Conservation (phyloP, 495 filamentous ascomycete species). For the Aspergillus nidulans region DNA sequence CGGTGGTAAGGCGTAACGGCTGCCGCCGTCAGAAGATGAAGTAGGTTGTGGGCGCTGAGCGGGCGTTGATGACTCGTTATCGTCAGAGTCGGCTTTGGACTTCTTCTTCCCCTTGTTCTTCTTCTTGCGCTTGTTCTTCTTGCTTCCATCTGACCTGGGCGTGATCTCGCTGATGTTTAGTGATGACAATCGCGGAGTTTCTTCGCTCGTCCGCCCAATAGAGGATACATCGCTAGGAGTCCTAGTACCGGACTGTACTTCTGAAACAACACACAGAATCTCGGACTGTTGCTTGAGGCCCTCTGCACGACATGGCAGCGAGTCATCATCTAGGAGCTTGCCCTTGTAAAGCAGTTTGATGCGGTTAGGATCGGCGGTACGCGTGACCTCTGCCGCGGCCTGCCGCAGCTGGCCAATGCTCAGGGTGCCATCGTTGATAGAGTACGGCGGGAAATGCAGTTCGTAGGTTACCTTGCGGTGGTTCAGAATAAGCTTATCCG, state of each 20-base stretch:
- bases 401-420: slow-evolving; percentile 62
- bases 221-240: slow-evolving; percentile 46
- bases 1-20: slow-evolving; percentile 21
- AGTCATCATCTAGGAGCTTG: slow-evolving; percentile 63
- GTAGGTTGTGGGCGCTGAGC: slow-evolving; percentile 13
- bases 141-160: slow-evolving; percentile 14
- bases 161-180: neutral
- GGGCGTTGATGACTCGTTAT: slow-evolving; percentile 10
- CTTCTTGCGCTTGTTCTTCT: slow-evolving; percentile 31
- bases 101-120: slow-evolving; percentile 13
- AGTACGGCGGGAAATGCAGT: slow-evolving; percentile 73
- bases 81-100: slow-evolving; percentile 21
- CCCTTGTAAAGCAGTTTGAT: slow-evolving; percentile 83
- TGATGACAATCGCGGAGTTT: slow-evolving; percentile 16
- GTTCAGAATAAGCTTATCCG: slow-evolving; percentile 74
- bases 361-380: slow-evolving; percentile 53
- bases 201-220: slow-evolving; percentile 26
- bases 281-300: slow-evolving; percentile 78
- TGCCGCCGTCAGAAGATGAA: slow-evolving; percentile 7
- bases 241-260: slow-evolving; percentile 43
- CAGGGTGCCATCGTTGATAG: slow-evolving; percentile 73
- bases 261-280: slow-evolving; percentile 60
- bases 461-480: slow-evolving; percentile 68
- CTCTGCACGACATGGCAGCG: slow-evolving; percentile 62
- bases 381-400: slow-evolving; percentile 59